Percentiles rank a stretch among this genome's conserved stretches.
Evolutionary conservation across 768 basidiomycete genomes (phyloP).

Genomic region (Mrakia blollopis): DNA sequence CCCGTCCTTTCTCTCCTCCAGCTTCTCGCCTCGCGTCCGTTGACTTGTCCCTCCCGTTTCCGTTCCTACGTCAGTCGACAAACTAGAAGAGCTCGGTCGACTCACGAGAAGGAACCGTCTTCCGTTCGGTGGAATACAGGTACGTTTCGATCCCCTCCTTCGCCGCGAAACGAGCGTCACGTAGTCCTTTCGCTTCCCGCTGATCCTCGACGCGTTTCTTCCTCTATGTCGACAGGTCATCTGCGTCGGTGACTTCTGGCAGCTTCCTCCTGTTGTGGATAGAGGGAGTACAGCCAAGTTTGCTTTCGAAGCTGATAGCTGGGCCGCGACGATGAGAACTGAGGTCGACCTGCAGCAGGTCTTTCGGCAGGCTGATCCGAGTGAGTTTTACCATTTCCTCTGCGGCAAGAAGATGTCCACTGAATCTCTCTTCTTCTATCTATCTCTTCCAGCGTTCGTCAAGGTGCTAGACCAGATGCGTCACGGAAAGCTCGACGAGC

Average conservation of each 20-base stretch:
- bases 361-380: slow-evolving; percentile 7
- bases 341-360: slow-evolving; percentile 83
- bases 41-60: background rate
- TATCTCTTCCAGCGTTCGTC: slow-evolving; percentile 45
- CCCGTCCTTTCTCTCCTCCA: background rate
- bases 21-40: background rate
- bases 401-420: too few species aligned
- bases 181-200: background rate
- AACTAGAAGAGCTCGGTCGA: slow-evolving; percentile 67
- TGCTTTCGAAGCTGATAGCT: slow-evolving; percentile 80
- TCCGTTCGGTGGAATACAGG: slow-evolving; percentile 94
- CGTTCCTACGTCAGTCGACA: slow-evolving; percentile 55
- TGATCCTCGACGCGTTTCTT: background rate
- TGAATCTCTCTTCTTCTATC: too few species aligned
- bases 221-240: slow-evolving; percentile 56
- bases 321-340: slow-evolving; percentile 67
- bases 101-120: slow-evolving; percentile 55
- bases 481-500: slow-evolving; percentile 63
- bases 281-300: slow-evolving; percentile 52
- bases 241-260: slow-evolving; percentile 93
- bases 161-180: too few species aligned
- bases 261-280: slow-evolving; percentile 7
- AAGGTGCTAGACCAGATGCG: slow-evolving; percentile 99
- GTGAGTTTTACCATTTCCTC: too few species aligned
- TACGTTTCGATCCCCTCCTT: slow-evolving; percentile 38